Percentiles rank a stretch among this genome's conserved stretches.
Conservation (phyloP, 192 early-diverging fungal genomes). For the Podochytrium sp. region DNA sequence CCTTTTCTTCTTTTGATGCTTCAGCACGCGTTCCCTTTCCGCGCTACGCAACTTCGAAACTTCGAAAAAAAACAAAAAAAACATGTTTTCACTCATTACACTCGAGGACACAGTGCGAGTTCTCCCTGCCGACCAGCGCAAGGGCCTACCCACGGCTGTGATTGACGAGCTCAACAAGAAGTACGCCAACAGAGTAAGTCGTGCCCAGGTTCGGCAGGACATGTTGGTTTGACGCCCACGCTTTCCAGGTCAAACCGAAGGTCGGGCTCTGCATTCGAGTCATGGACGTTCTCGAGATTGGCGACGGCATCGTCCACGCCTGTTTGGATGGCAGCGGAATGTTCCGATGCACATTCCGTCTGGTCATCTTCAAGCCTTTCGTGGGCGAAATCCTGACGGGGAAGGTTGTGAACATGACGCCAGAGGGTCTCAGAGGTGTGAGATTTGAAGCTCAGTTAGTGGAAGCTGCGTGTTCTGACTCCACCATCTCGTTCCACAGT, state of each 20-base stretch:
- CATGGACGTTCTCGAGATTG: conserved; percentile 78
- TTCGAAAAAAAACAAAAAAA: background rate
- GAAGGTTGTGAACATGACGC: conserved; percentile 72
- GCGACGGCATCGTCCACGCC: conserved; percentile 85
- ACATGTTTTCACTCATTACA: conserved; percentile 86
- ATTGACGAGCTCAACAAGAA: conserved; percentile 89
- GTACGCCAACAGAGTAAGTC: conserved; percentile 86
- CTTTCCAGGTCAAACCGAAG: conserved; percentile 74
- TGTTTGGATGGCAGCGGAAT: conserved; percentile 80
- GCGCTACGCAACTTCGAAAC: background rate
- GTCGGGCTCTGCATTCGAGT: conserved; percentile 88
- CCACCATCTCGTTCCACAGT: conserved; percentile 48
- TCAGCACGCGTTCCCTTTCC: background rate
- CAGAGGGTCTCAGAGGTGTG: conserved; percentile 70
- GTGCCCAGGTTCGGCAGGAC: background rate
- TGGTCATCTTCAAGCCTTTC: conserved; percentile 92
- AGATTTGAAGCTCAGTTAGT: background rate
- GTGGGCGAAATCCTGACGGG: conserved; percentile 85
- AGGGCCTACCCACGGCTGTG: conserved; percentile 75
- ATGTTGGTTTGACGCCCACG: background rate
- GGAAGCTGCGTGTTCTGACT: background rate
- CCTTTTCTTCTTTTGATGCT: background rate
- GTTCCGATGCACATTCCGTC: conserved; percentile 76
- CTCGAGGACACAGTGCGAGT: conserved; percentile 87
- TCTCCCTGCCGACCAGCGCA: conserved; percentile 77